phyloP scores from a whole-genome alignment of 192 early-diverging fungal species.

The Coemansia interrupta region DNA sequence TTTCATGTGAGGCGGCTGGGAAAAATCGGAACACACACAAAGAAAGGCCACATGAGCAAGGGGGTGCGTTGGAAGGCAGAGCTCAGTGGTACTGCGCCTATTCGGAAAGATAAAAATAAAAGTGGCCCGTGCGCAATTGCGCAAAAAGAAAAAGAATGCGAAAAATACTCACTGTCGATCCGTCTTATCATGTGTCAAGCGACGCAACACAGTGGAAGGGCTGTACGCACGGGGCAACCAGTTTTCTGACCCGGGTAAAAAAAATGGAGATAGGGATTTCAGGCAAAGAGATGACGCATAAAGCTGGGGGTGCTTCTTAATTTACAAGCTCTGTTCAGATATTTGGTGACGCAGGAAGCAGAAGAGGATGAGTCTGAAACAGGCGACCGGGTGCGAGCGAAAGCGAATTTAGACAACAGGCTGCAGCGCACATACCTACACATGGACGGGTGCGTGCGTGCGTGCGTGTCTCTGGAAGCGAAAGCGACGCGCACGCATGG shows the following conservation, averaged over 20 bases:
- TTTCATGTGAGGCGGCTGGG: neutral
- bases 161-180: conserved; percentile 5
- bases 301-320: neutral
- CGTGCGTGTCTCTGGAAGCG: too few species aligned
- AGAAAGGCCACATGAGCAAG: conserved; percentile 12
- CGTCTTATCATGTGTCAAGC: conserved; percentile 3
- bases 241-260: conserved; percentile 4
- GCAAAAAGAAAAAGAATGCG: neutral
- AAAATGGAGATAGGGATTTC: neutral
- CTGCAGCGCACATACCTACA: too few species aligned
- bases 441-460: too few species aligned
- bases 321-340: neutral
- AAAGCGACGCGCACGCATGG: too few species aligned
- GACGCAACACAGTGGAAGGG: conserved; percentile 2
- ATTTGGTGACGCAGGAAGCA: too few species aligned
- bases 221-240: conserved; percentile 4
- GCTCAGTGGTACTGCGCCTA: neutral
- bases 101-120: conserved; percentile 11
- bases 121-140: conserved; percentile 9
- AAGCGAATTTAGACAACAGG: too few species aligned
- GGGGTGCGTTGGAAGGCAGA: conserved; percentile 2
- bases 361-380: too few species aligned
- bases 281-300: conserved; percentile 3
- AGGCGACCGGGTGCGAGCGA: too few species aligned
- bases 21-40: conserved; percentile 13